These are phyloP conservation scores for Stropharia rugosoannulata DNA, from an alignment of 768 basidiomycete species.

Conservation along the genomic window DNA sequence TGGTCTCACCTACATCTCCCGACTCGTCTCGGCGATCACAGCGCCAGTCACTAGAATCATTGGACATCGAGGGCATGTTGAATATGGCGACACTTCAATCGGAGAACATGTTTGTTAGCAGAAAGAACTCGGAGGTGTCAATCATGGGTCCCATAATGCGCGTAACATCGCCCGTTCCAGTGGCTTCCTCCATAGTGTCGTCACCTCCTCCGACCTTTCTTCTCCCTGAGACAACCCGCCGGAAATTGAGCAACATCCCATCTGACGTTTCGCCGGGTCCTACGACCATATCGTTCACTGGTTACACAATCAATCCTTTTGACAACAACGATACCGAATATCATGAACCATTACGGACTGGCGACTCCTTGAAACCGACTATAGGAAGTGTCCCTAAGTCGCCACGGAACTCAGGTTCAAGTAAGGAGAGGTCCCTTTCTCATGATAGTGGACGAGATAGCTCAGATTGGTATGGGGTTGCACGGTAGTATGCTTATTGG, in stretches of 20 bases:
- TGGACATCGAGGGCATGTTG: constrained; percentile 55
- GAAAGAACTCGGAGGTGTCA: constrained; percentile 21
- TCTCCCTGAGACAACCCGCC: constrained; percentile 13
- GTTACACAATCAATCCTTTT: constrained; percentile 24
- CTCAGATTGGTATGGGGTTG: constrained; percentile 27
- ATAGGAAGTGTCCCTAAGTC: constrained; percentile 21
- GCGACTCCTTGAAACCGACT: constrained; percentile 7
- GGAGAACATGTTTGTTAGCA: constrained; percentile 18
- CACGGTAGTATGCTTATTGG: constrained; percentile 12
- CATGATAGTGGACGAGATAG: constrained; percentile 17
- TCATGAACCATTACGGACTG: constrained; percentile 10
- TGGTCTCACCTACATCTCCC: constrained; percentile 3
- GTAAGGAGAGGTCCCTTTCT: constrained; percentile 12
- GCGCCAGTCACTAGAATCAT: constrained; percentile 30
- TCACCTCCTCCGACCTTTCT: constrained; percentile 11
- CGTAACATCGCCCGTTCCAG: background rate
- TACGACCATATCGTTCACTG: constrained; percentile 25
- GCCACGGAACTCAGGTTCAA: constrained; percentile 14
- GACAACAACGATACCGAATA: constrained; percentile 5
- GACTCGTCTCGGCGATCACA: constrained; percentile 15
- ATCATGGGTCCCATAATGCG: constrained; percentile 13
- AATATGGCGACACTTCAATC: constrained; percentile 47
- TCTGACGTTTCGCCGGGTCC: constrained; percentile 30
- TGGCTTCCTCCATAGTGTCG: background rate
- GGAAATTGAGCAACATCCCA: constrained; percentile 25